Conservation (phyloP, 2,329 filamentous ascomycete genomes). For the Bipolaris victoriae region DNA sequence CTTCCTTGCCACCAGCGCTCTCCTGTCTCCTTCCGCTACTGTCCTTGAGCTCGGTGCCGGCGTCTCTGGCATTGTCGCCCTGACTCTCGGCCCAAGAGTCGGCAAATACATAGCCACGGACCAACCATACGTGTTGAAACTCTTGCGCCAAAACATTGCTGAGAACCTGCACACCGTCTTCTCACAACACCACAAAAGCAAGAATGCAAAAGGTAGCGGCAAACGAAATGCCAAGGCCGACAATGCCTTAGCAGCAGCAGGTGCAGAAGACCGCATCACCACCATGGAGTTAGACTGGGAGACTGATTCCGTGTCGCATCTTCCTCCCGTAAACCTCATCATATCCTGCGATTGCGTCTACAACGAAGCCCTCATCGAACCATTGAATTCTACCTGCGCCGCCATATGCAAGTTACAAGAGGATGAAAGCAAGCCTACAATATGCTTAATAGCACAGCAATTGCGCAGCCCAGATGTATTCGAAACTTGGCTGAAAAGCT, state of each 20-base stretch:
- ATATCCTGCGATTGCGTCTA: conserved; percentile 94
- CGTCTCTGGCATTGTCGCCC: conserved; percentile 78
- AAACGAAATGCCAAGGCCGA: conserved; percentile 28
- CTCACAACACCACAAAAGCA: conserved; percentile 5
- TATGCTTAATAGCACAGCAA: conserved; percentile 88
- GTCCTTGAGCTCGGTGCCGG: conserved; percentile 89
- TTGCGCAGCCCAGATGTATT: conserved; percentile 85
- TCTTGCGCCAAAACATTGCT: conserved; percentile 77
- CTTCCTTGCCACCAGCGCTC: conserved; percentile 62
- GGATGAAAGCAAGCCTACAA: conserved; percentile 56
- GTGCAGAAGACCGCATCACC: conserved; percentile 14
- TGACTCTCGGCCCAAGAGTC: conserved; percentile 69
- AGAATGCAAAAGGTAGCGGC: not conserved
- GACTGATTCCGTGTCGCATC: conserved; percentile 53
- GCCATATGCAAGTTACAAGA: conserved; percentile 70
- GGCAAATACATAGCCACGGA: conserved; percentile 79
- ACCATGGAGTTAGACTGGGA: conserved; percentile 81
- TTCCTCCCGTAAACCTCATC: conserved; percentile 71
- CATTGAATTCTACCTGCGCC: conserved; percentile 80
- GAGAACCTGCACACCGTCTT: conserved; percentile 57
- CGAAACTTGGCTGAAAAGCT: conserved; percentile 76
- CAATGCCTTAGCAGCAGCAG: not conserved
- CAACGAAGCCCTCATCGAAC: conserved; percentile 83
- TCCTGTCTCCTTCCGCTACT: conserved; percentile 62
- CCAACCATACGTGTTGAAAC: conserved; percentile 79